phyloP scores from a whole-genome alignment of 129 eudicot genomes.

The Lonicera japonica region DNA sequence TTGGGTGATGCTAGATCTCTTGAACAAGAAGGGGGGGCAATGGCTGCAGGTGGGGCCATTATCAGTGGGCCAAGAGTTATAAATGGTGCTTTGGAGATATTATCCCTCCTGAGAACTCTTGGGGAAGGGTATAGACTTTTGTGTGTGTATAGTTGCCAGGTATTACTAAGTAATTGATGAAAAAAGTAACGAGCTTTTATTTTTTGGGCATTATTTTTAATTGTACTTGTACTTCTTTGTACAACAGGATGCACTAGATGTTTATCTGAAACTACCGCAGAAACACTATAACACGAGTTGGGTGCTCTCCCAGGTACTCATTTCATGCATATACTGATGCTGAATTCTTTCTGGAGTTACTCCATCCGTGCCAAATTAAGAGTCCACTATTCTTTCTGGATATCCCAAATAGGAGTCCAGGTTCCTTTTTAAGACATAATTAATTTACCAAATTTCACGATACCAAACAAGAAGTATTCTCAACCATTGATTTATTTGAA shows the following conservation, averaged over 20 bases:
- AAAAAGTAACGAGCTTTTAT: neutral
- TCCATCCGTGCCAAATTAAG: neutral
- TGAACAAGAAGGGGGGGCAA: constrained; percentile 48
- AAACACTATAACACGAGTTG: constrained; percentile 92
- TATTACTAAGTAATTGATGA: constrained; percentile 23
- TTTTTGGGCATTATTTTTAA: neutral
- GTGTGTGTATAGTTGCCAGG: constrained; percentile 82
- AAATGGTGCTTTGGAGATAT: constrained; percentile 62
- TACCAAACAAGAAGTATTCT: no score
- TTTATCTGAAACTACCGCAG: constrained; percentile 71
- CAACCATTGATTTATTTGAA: no score
- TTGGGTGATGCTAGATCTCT: constrained; percentile 49
- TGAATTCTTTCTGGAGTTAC: no score
- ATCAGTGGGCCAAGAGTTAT: constrained; percentile 40
- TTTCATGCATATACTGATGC: no score
- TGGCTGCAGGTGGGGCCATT: constrained; percentile 27
- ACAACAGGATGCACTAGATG: constrained; percentile 81
- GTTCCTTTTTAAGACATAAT: no score
- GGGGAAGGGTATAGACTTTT: constrained; percentile 96
- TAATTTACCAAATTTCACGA: no score
- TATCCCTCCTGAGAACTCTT: constrained; percentile 54
- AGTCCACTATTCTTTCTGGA: neutral
- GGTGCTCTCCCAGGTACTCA: constrained; percentile 91
- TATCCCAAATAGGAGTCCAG: no score
- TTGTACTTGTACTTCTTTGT: constrained; percentile 15